Base-by-base conservation (phyloP, 2,329 filamentous ascomycete species). In the Aspergillus unguis region DNA sequence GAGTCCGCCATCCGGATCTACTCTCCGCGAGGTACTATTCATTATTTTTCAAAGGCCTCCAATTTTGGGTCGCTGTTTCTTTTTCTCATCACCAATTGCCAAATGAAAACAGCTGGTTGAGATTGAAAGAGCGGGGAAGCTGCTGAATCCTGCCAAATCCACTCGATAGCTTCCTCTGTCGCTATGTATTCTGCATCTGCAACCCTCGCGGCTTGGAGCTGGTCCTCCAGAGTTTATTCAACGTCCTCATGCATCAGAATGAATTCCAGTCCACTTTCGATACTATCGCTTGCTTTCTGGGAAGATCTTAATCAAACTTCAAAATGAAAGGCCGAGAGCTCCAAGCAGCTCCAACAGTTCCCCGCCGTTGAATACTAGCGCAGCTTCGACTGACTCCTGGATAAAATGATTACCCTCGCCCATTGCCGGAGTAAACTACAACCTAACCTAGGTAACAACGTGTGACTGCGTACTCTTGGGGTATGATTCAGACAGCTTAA, bases 91-190 rank as follows among this genome's bases (percentile, higher is more conserved):
- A 17, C 17, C 17, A 17, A 17, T 17, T 17, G 27, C 38, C 33
- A 27, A 10, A 35, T 23, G 37, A 32, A 42, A 48, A 26, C 38
- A 32, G 47, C 23, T 49, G 40, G 47, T 37, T 42, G 46, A 8
- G 9, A 29, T 38, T 33, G 40, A n/a, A 43, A 49, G 26, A 48
- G 46, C 29, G 40, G 38, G 32, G 47, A 44, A 49, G 47, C 41
- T 44, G n/a, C 41, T 29, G 32, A 28, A 44, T 32, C 28, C 41
- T 44, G n/a, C 41, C 41, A 44, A 28, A 44, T 32, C 28, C 41
- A 44, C 41, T 25, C 28, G 6, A 29, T 8, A 33, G 9, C 44
- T 6, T 38, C 5, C 33, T 23, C 27, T 23, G 3, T 28, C 28
- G 32, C 42, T 32, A 27, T 45, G 8, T 11, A 45, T 3, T 4